phyloP scores from a whole-genome alignment of 1,284 basidiomycete species.

The Cryptococcus sp. region DNA sequence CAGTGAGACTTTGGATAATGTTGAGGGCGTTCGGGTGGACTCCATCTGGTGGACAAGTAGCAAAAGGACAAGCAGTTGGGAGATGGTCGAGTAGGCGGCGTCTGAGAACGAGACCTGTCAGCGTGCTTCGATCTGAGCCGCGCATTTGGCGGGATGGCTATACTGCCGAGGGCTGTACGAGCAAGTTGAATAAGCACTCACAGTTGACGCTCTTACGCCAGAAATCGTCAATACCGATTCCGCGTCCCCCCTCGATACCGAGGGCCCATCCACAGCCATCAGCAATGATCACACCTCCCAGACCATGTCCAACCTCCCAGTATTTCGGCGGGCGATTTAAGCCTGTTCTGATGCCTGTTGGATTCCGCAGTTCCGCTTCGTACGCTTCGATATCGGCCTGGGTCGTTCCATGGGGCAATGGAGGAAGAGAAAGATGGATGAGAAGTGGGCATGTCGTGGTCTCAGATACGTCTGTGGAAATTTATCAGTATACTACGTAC shows the following conservation, averaged over 20 bases:
- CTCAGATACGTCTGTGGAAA: constrained; percentile 14
- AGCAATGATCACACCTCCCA: constrained; percentile 70
- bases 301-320: constrained; percentile 41
- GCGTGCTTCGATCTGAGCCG: neutral
- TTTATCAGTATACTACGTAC: neutral
- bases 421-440: constrained; percentile 45
- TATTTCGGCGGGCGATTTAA: constrained; percentile 38
- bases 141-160: neutral
- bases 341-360: constrained; percentile 41
- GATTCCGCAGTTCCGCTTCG: constrained; percentile 41
- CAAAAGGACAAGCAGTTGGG: constrained; percentile 67
- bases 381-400: constrained; percentile 37
- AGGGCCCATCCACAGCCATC: constrained; percentile 74
- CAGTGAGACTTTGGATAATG: constrained; percentile 72
- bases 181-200: constrained; percentile 51
- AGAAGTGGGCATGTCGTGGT: constrained; percentile 43
- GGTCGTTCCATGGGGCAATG: constrained; percentile 32
- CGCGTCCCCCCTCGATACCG: constrained; percentile 65
- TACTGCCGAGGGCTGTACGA: neutral
- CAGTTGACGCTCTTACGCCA: constrained; percentile 80
- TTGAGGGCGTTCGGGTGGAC: constrained; percentile 72
- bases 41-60: constrained; percentile 73
- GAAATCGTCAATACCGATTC: constrained; percentile 64
- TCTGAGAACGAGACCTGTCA: constrained; percentile 57
- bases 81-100: constrained; percentile 66